Conservation (phyloP, 305 asterid genomes). For the Caryopteris hybrid region DNA sequence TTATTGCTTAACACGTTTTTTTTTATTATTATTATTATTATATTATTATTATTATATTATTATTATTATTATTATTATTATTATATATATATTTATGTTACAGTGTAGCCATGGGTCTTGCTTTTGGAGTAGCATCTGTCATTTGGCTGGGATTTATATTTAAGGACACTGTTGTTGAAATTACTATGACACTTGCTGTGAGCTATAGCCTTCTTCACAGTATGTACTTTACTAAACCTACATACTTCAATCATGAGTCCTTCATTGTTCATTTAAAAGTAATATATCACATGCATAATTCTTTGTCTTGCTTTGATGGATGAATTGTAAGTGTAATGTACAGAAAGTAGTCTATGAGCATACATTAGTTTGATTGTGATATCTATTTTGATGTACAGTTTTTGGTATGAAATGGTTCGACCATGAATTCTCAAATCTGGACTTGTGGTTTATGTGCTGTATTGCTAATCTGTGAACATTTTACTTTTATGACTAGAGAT, state of each 20-base stretch:
- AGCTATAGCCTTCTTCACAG: constrained; percentile 97
- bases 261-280: constrained; percentile 4
- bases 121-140: constrained; percentile 82
- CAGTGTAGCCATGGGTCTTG: constrained; percentile 86
- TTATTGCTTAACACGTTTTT: neutral
- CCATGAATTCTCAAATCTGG: too few relatives aligned
- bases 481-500: too few relatives aligned
- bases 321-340: too few relatives aligned
- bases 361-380: too few relatives aligned
- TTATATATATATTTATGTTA: constrained; percentile 9
- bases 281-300: neutral
- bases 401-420: too few relatives aligned
- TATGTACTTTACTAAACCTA: constrained; percentile 33
- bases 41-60: too few relatives aligned
- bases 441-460: too few relatives aligned
- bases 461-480: too few relatives aligned
- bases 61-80: too few relatives aligned
- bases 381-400: too few relatives aligned
- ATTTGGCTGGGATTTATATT: constrained; percentile 96
- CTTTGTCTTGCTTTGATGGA: neutral
- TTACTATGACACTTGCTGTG: constrained; percentile 84
- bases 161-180: constrained; percentile 95
- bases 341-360: too few relatives aligned
- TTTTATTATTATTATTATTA: too few relatives aligned
- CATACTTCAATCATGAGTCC: neutral